These are phyloP conservation scores for Malus fusca DNA, from an alignment of 306 rosid genomes.

Conservation along the genomic window DNA sequence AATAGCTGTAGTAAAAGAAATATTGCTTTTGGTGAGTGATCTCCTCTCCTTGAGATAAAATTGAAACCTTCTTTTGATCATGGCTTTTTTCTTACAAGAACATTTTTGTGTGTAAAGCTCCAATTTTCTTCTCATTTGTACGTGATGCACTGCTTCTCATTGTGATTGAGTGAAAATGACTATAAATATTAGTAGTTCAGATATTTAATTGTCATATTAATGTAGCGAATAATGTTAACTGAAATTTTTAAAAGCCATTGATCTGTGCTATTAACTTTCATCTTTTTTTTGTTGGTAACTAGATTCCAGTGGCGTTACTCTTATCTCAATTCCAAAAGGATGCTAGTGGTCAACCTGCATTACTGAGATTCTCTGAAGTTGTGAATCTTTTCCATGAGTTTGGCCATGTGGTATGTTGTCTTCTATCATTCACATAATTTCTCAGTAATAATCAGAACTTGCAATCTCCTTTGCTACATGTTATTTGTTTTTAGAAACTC, in stretches of 20 bases:
- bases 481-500: neutral
- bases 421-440: slow-evolving; percentile 18
- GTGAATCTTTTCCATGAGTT: slow-evolving; percentile 87
- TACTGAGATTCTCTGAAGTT: slow-evolving; percentile 87
- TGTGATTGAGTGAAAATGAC: neutral
- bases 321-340: slow-evolving; percentile 68
- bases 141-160: neutral
- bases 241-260: neutral
- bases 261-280: neutral
- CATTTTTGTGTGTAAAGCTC: neutral
- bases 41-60: neutral
- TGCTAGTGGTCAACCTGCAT: slow-evolving; percentile 43
- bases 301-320: slow-evolving; percentile 81
- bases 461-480: neutral
- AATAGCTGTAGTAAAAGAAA: neutral
- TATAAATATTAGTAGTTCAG: neutral
- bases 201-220: neutral
- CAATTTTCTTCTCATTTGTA: neutral
- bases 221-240: neutral
- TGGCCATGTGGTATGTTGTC: slow-evolving; percentile 89
- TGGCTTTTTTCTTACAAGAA: neutral
- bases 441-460: neutral
- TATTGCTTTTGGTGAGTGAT: neutral
- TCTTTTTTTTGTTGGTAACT: slow-evolving; percentile 13
- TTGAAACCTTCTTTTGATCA: neutral